These are phyloP conservation scores for Yamadazyma jaroonii DNA, from an alignment of 1,139 yeast species.

Conservation along the genomic window DNA sequence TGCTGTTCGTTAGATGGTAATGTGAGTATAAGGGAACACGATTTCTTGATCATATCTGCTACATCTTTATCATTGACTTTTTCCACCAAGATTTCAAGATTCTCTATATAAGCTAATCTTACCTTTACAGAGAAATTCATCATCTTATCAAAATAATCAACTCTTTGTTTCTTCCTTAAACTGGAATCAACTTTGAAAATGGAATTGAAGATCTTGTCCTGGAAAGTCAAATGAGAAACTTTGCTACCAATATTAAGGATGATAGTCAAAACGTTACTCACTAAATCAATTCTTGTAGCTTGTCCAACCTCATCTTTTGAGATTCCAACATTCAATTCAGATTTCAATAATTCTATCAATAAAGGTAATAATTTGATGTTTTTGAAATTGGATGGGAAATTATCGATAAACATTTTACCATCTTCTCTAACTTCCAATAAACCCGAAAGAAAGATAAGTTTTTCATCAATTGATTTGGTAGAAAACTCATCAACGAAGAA, in stretches of 20 bases:
- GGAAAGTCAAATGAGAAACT: conserved; percentile 74
- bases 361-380: conserved; percentile 76
- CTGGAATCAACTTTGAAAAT: conserved; percentile 30
- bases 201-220: conserved; percentile 56
- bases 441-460: conserved; percentile 65
- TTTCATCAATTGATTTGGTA: conserved; percentile 69
- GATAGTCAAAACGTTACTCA: conserved; percentile 55
- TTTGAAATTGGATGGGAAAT: conserved; percentile 69
- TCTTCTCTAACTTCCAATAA: conserved; percentile 31
- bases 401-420: conserved; percentile 44
- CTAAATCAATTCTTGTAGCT: conserved; percentile 25
- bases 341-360: conserved; percentile 44
- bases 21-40: conserved; percentile 29
- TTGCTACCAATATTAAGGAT: conserved; percentile 63
- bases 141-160: conserved; percentile 36
- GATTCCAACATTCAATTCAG: conserved; percentile 27
- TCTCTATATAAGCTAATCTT: conserved; percentile 48
- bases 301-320: conserved; percentile 14
- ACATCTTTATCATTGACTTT: conserved; percentile 52
- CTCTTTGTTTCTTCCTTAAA: conserved; percentile 33
- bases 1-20: conserved; percentile 24
- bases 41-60: conserved; percentile 28
- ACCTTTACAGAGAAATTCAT: conserved; percentile 32
- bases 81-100: conserved; percentile 49
- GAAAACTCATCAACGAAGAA: conserved; percentile 82